Percentiles rank a stretch among this genome's conserved stretches.
These are phyloP conservation scores for Pontederia crassipes DNA, from an alignment of 176 grass and related monocot genomes.

Conservation along the genomic window DNA sequence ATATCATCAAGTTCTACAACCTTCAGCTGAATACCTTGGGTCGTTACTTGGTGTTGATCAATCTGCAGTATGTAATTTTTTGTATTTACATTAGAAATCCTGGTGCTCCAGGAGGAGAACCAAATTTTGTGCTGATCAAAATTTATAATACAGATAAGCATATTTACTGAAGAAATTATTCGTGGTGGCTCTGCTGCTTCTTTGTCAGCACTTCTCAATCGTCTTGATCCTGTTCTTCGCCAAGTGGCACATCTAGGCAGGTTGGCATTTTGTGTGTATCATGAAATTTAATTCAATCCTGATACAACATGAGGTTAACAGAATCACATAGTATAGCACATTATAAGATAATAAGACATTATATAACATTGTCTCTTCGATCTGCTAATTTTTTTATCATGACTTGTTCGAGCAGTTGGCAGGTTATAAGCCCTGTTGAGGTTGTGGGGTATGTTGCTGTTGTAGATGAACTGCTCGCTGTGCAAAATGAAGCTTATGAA, in stretches of 20 bases:
- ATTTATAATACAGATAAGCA: constrained; percentile 43
- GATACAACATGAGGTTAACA: neutral
- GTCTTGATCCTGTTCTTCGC: constrained; percentile 88
- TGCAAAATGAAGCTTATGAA: constrained; percentile 79
- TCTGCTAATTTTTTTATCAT: constrained; percentile 17
- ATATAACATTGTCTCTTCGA: neutral
- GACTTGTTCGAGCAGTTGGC: constrained; percentile 56
- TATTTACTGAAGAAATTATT: constrained; percentile 98
- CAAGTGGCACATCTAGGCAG: constrained; percentile 80
- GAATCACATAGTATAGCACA: neutral
- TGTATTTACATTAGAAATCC: constrained; percentile 17
- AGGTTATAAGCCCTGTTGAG: constrained; percentile 94
- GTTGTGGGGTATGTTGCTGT: constrained; percentile 75
- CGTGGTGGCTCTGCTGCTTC: constrained; percentile 92
- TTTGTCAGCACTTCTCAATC: constrained; percentile 88
- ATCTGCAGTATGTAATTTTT: constrained; percentile 60
- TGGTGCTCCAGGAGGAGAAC: constrained; percentile 17
- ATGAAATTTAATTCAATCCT: neutral
- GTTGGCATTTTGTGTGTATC: constrained; percentile 16
- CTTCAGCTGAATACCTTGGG: constrained; percentile 94
- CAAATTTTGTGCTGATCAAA: constrained; percentile 9
- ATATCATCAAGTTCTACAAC: constrained; percentile 74
- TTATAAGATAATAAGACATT: neutral
- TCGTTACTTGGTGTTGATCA: constrained; percentile 68
- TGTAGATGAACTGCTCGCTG: constrained; percentile 63